A percentile compares a stretch with the other conserved stretches of the same genome.
These are phyloP conservation scores for Candida silvatica DNA, from an alignment of 805 yeast species.

Conservation along the genomic window DNA sequence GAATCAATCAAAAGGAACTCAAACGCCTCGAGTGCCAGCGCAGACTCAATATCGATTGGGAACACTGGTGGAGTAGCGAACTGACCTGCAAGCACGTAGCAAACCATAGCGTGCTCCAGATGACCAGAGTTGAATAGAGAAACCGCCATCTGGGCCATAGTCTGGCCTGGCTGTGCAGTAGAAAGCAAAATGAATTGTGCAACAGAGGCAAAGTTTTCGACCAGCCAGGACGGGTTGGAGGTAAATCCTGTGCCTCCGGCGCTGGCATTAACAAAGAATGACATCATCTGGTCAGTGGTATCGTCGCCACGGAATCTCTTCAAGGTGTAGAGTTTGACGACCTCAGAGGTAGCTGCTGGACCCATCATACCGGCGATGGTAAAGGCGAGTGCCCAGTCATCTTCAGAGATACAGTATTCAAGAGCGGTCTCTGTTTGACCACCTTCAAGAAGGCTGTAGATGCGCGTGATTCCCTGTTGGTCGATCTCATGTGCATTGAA, in stretches of 20 bases:
- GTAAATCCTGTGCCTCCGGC: slow-evolving; percentile 12
- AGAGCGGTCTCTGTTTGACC: slow-evolving; percentile 69
- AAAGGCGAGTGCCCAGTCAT: slow-evolving; percentile 74
- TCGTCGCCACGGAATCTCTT: slow-evolving; percentile 10
- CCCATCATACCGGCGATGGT: slow-evolving; percentile 62
- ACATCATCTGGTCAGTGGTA: slow-evolving; percentile 18
- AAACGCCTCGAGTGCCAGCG: slow-evolving; percentile 59
- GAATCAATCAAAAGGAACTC: slow-evolving; percentile 40
- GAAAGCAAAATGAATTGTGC: slow-evolving; percentile 24
- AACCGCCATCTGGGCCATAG: slow-evolving; percentile 26
- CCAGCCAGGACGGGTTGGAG: slow-evolving; percentile 20
- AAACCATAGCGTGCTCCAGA: slow-evolving; percentile 31
- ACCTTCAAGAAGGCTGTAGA: slow-evolving; percentile 34
- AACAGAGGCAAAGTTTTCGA: slow-evolving; percentile 19
- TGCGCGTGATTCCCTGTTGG: slow-evolving; percentile 15
- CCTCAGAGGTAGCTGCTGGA: slow-evolving; percentile 33
- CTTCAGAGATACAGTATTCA: slow-evolving; percentile 46
- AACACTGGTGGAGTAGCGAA: slow-evolving; percentile 17
- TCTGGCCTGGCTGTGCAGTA: slow-evolving; percentile 13
- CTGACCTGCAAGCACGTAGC: slow-evolving; percentile 25
- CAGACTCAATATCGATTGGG: slow-evolving; percentile 30
- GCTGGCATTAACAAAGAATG: slow-evolving; percentile 20
- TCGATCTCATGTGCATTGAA: slow-evolving; percentile 21
- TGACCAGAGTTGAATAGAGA: slow-evolving; percentile 27
- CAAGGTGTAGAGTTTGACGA: slow-evolving; percentile 33